A percentile compares a stretch with the other conserved stretches of the same genome.
Conservation (phyloP, 805 yeast genomes). For the Hermanozyma aechmeae region DNA sequence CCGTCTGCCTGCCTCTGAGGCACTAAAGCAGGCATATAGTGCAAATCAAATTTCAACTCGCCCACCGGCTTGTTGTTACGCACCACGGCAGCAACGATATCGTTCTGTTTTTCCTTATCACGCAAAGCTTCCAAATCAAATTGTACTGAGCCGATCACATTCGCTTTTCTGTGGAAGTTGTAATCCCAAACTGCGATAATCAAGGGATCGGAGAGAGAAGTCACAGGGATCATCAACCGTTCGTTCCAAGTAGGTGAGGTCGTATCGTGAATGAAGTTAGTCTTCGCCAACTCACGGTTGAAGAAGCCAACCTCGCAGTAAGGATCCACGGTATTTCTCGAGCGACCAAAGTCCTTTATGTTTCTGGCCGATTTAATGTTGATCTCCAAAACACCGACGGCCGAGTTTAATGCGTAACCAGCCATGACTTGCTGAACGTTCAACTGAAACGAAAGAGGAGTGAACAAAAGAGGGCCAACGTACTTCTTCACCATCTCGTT, state of each 20-base stretch:
- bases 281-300: constrained; percentile 51
- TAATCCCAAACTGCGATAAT: constrained; percentile 63
- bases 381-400: constrained; percentile 79
- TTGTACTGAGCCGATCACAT: constrained; percentile 67
- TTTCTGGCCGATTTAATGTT: constrained; percentile 58
- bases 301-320: constrained; percentile 66
- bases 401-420: constrained; percentile 68
- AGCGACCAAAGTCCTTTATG: constrained; percentile 58
- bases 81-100: constrained; percentile 48
- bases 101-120: constrained; percentile 40
- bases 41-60: constrained; percentile 55
- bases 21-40: constrained; percentile 68
- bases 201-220: constrained; percentile 76
- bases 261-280: constrained; percentile 62
- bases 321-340: constrained; percentile 84
- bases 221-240: constrained; percentile 58
- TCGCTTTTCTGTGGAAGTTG: constrained; percentile 69
- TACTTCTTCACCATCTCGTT: constrained; percentile 80
- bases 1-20: constrained; percentile 66
- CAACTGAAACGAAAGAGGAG: constrained; percentile 88
- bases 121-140: constrained; percentile 62
- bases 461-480: constrained; percentile 78
- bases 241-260: constrained; percentile 78
- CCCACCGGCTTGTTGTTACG: constrained; percentile 85
- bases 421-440: constrained; percentile 86